A percentile compares a stretch with the other conserved stretches of the same genome.
Conservation (phyloP, 2,329 filamentous ascomycete genomes). For the Shiraia sp. region DNA sequence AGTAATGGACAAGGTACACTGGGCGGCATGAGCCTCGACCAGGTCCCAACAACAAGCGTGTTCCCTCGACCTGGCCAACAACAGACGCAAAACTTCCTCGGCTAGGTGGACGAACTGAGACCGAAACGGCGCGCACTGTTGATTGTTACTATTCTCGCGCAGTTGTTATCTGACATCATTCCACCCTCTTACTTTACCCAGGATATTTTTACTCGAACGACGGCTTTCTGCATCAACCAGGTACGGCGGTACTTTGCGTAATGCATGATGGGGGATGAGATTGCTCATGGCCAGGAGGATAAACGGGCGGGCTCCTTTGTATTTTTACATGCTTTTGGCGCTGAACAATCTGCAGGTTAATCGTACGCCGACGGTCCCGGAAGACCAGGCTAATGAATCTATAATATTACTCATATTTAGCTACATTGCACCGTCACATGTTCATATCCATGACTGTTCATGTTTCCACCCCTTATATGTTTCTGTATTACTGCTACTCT, state of each 20-base stretch:
- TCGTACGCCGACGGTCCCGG: no score
- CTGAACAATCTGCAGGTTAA: background rate
- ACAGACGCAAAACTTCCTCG: constrained; percentile 32
- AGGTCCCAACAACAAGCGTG: constrained; percentile 76
- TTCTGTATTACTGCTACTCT: no score
- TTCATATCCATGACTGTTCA: no score
- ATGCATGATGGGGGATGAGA: background rate
- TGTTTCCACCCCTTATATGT: no score
- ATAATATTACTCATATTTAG: background rate
- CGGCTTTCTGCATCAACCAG: no score
- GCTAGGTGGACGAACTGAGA: constrained; percentile 15
- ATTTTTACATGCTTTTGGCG: constrained; percentile 1
- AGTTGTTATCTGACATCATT: background rate
- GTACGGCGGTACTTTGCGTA: background rate
- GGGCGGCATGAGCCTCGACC: constrained; percentile 72
- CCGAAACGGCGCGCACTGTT: background rate
- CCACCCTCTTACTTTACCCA: no score
- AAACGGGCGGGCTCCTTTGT: constrained; percentile 1
- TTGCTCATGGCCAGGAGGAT: background rate
- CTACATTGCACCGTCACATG: no score
- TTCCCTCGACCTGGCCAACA: constrained; percentile 76
- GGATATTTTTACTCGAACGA: no score
- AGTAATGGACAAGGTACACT: constrained; percentile 75
- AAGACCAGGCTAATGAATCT: background rate
- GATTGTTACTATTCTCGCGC: background rate